Evolutionary conservation across 495 filamentous ascomycete genomes (phyloP), one percentile per base, ranked within the genome.

Genomic region (Echria macrotheca): DNA sequence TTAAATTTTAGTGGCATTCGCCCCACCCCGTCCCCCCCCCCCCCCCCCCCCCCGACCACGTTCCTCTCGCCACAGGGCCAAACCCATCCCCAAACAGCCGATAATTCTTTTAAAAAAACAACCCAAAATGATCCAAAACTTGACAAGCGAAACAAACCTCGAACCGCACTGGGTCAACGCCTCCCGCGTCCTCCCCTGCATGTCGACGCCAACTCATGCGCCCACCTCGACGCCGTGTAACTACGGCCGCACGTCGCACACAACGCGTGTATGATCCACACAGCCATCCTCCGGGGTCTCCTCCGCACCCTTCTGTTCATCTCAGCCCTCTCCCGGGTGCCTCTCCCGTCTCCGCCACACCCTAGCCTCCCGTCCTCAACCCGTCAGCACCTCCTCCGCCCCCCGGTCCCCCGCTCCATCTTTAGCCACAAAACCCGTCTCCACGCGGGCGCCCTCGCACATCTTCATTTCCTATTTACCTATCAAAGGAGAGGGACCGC

Each of bases 221-320:
- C 66, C 19, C 85, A 85, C 58, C 70, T 84, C 3, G 81, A 83
- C 58, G 67, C 65, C 11, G 79, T 81, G 35, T 86, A 84, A n/a
- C n/a, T n/a, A n/a, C n/a, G n/a, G n/a, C n/a, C n/a, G n/a, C n/a
- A n/a, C 60, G 63, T 60, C 19, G 70, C 72, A 28, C 81, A 86
- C 53, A 78, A 81, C 51, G 44, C 68, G 15, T 73, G 71, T 5
- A 81, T 85, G 74, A 55, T 80, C 9, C 85, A 84, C 54, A 74
- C 70, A 5, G 76, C 75, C 52, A 80, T 83, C 47, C 52, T 86
- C 24, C 85, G 81, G 80, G 70, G 72, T 0, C 72, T 70, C 11
- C 69, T 85, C 40, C 64, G 65, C 5, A 75, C 69, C 0, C 65
- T 82, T 14, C 53, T 82, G 0, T 53, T 81, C 0, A 42, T 77